A percentile compares a stretch with the other conserved stretches of the same genome.
phyloP scores from a whole-genome alignment of 2,329 filamentous ascomycete genomes.

The Exophiala oligosperma region DNA sequence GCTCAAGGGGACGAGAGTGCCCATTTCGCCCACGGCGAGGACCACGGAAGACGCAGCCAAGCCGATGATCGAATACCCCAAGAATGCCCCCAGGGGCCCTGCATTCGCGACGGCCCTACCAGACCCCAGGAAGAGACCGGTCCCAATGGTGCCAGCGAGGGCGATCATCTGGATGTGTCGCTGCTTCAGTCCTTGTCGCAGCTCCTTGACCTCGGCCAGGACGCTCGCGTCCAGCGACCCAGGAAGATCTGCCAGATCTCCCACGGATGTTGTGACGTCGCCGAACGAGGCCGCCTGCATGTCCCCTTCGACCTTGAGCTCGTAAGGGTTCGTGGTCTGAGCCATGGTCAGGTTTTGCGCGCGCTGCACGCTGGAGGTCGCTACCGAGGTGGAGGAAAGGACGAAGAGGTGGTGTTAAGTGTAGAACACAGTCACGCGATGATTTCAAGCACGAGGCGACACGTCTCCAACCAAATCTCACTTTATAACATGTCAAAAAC shows the following conservation, averaged over 20 bases:
- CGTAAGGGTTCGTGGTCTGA: not conserved
- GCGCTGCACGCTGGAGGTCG: no score
- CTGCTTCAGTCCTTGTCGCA: not conserved
- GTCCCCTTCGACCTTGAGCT: not conserved
- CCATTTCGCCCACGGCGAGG: constrained; percentile 43
- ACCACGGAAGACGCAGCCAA: constrained; percentile 46
- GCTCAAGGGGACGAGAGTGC: constrained; percentile 37
- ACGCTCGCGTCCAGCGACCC: not conserved
- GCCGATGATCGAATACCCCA: constrained; percentile 55
- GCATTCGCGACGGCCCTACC: constrained; percentile 35
- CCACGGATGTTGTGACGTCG: not conserved
- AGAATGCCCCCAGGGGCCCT: constrained; percentile 48
- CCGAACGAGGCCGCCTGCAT: not conserved
- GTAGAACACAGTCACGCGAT: no score
- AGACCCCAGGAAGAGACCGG: constrained; percentile 40
- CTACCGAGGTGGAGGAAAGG: no score
- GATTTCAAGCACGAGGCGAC: no score
- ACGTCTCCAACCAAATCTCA: no score
- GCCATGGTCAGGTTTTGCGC: not conserved
- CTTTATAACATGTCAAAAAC: no score
- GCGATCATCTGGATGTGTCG: constrained; percentile 35
- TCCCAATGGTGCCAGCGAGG: constrained; percentile 40
- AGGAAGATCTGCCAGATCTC: not conserved
- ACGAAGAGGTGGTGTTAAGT: no score
- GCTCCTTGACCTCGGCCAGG: not conserved